A percentile compares a stretch with the other conserved stretches of the same genome.
phyloP scores from a whole-genome alignment of 495 filamentous ascomycete species.

The Penicillium cinerascens region DNA sequence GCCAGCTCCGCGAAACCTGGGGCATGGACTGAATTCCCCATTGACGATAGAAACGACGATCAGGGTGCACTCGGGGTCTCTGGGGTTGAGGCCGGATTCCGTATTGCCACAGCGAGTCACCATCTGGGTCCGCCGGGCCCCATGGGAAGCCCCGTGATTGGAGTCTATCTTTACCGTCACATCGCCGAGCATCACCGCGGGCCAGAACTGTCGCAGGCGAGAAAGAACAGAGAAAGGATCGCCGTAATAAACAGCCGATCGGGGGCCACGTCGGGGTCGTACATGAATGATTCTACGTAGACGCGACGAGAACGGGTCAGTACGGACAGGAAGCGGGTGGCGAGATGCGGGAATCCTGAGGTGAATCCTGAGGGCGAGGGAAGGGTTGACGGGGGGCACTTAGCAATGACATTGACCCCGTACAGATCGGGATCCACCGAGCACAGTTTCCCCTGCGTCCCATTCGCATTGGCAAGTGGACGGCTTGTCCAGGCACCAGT shows the following conservation, averaged over 20 bases:
- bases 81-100: too few relatives aligned
- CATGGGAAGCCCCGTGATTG: neutral
- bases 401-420: neutral
- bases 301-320: too few relatives aligned
- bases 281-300: too few relatives aligned
- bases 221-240: neutral
- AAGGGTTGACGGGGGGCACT: too few relatives aligned
- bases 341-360: too few relatives aligned
- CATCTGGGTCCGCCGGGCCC: neutral
- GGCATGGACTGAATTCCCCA: constrained; percentile 10
- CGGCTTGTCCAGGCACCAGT: too few relatives aligned
- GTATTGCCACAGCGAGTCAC: neutral
- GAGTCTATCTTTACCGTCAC: neutral
- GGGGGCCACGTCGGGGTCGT: too few relatives aligned
- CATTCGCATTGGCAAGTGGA: neutral
- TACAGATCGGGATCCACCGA: neutral
- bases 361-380: too few relatives aligned
- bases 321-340: too few relatives aligned
- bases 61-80: too few relatives aligned
- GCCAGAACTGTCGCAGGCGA: neutral
- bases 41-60: too few relatives aligned
- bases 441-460: neutral
- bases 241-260: too few relatives aligned
- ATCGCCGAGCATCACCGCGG: neutral
- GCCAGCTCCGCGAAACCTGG: constrained; percentile 25